Evolutionary conservation across 2,329 filamentous ascomycete genomes (phyloP).

Genomic region (Chrysoporthe deuterocubensis): DNA sequence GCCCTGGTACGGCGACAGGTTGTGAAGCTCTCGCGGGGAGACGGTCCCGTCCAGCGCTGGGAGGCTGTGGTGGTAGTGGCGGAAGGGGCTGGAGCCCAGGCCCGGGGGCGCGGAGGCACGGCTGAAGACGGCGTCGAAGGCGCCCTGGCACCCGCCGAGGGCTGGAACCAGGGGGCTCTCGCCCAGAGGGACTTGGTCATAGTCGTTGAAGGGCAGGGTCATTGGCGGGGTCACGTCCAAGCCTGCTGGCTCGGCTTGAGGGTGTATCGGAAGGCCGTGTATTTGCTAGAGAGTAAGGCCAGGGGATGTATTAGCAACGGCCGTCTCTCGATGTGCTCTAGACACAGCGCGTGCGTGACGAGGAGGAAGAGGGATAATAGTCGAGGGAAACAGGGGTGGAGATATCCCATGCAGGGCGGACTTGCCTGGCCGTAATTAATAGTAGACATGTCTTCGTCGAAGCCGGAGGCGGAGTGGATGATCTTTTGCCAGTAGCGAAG

Average conservation of each 20-base stretch:
- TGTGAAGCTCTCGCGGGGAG: not conserved
- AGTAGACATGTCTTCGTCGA: not conserved
- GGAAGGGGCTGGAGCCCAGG: constrained; percentile 3
- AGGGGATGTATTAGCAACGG: no score
- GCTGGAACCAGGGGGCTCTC: not conserved
- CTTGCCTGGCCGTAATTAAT: not conserved
- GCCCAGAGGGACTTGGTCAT: not conserved
- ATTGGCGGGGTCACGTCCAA: no score
- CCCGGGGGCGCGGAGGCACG: not conserved
- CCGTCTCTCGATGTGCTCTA: no score
- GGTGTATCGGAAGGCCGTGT: no score
- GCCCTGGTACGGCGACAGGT: not conserved
- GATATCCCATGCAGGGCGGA: not conserved
- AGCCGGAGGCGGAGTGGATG: not conserved
- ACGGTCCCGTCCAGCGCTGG: not conserved
- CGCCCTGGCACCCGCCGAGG: not conserved
- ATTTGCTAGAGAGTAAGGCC: no score
- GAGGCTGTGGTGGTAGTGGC: not conserved
- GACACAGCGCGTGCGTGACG: no score
- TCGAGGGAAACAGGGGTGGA: no score
- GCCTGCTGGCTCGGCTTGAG: no score
- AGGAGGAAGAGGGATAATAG: no score
- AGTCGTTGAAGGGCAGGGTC: no score
- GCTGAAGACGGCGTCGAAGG: not conserved
- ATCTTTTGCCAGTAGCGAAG: not conserved